Conservation (phyloP, 305 asterid genomes). For the Nicotiana rustica region DNA sequence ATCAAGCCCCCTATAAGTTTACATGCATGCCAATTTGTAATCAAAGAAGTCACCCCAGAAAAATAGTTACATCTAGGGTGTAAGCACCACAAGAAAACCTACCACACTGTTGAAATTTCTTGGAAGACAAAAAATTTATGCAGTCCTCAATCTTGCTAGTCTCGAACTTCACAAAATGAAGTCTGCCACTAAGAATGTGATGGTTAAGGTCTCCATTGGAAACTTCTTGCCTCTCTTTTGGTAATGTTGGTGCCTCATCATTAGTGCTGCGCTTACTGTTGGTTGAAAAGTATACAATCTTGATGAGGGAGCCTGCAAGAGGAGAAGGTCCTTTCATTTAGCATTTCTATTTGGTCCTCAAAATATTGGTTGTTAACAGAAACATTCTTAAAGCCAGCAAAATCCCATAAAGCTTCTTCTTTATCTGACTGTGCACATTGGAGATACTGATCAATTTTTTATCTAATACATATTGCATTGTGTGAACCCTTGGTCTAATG, state of each 20-base stretch:
- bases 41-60: not conserved
- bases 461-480: not conserved
- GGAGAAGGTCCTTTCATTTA: slow-evolving; percentile 35
- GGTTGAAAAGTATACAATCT: slow-evolving; percentile 78
- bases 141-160: slow-evolving; percentile 76
- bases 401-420: not conserved
- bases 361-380: not conserved
- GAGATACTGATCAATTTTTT: not conserved
- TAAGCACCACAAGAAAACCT: slow-evolving; percentile 38
- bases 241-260: slow-evolving; percentile 46
- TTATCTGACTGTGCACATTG: not conserved
- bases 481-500: slow-evolving; percentile 1
- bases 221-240: slow-evolving; percentile 43
- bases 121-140: slow-evolving; percentile 71
- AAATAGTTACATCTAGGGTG: slow-evolving; percentile 19
- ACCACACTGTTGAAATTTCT: slow-evolving; percentile 62
- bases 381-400: not conserved
- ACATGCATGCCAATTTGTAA: slow-evolving; percentile 8
- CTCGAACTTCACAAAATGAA: slow-evolving; percentile 76
- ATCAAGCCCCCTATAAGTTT: slow-evolving; percentile 7
- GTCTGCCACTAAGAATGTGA: slow-evolving; percentile 60
- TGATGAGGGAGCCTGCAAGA: slow-evolving; percentile 73
- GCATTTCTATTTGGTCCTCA: slow-evolving; percentile 17
- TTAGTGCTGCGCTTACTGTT: slow-evolving; percentile 48
- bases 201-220: slow-evolving; percentile 49